phyloP scores from a whole-genome alignment of 768 basidiomycete genomes.

The Pleurotus eryngii region DNA sequence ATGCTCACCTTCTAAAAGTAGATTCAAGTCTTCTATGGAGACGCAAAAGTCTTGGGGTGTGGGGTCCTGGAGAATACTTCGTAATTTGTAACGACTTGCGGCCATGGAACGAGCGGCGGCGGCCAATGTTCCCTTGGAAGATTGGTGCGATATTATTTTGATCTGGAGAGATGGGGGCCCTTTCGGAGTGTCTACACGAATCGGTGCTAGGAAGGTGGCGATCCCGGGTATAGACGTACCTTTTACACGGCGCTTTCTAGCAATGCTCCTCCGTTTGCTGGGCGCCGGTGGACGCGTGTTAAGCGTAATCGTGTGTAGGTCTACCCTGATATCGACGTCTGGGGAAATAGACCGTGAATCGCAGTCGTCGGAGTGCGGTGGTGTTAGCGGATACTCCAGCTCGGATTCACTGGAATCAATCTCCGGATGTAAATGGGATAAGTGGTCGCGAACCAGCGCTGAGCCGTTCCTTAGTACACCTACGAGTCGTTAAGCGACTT shows the following conservation, averaged over 20 bases:
- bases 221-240: neutral
- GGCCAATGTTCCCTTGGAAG: constrained; percentile 66
- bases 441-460: constrained; percentile 37
- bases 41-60: constrained; percentile 28
- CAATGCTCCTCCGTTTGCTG: constrained; percentile 5
- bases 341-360: constrained; percentile 65
- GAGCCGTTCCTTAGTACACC: constrained; percentile 39
- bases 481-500: constrained; percentile 16
- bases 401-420: constrained; percentile 48
- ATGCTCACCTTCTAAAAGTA: constrained; percentile 53
- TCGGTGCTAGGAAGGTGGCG: too few relatives aligned
- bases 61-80: constrained; percentile 15
- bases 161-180: constrained; percentile 36
- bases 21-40: constrained; percentile 43
- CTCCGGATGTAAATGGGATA: constrained; percentile 18
- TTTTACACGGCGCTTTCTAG: constrained; percentile 10
- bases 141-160: constrained; percentile 53
- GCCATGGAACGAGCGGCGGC: constrained; percentile 47
- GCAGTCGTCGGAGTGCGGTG: constrained; percentile 72
- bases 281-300: constrained; percentile 9
- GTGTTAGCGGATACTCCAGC: constrained; percentile 68
- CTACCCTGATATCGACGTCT: constrained; percentile 17
- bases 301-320: constrained; percentile 21
- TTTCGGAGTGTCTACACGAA: neutral
- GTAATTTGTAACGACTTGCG: constrained; percentile 20